Percentiles rank a stretch among this genome's conserved stretches.
phyloP scores from a whole-genome alignment of 2,329 filamentous ascomycete species.

The Nothophaeocryptopus gaeumannii region DNA sequence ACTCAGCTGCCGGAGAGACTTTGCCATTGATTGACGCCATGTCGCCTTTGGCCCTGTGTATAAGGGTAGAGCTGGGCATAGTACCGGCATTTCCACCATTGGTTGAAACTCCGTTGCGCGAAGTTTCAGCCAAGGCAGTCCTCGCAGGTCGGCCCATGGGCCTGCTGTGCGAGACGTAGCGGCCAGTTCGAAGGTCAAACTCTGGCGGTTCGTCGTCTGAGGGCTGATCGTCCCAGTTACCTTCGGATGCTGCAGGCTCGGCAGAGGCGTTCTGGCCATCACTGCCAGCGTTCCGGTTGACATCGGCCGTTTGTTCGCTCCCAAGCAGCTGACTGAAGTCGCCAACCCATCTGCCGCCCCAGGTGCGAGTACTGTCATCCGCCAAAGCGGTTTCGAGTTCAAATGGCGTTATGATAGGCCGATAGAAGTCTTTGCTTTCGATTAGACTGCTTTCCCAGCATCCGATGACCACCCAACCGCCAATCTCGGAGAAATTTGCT shows the following conservation, averaged over 20 bases:
- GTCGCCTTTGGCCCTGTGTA: slow-evolving; percentile 65
- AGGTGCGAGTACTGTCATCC: slow-evolving; percentile 71
- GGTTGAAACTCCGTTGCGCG: slow-evolving; percentile 69
- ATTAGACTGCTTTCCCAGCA: slow-evolving; percentile 97
- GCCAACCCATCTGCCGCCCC: slow-evolving; percentile 85
- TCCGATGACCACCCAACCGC: slow-evolving; percentile 94
- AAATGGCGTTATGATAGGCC: slow-evolving; percentile 90
- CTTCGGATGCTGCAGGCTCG: slow-evolving; percentile 34
- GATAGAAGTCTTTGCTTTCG: slow-evolving; percentile 84
- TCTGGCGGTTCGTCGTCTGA: slow-evolving; percentile 66
- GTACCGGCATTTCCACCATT: slow-evolving; percentile 68
- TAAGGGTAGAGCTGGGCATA: slow-evolving; percentile 50
- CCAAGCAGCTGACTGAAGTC: slow-evolving; percentile 72
- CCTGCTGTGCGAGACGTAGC: slow-evolving; percentile 73
- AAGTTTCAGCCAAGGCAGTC: slow-evolving; percentile 61
- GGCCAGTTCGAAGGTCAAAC: slow-evolving; percentile 86
- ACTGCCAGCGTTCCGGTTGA: slow-evolving; percentile 36
- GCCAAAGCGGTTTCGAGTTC: slow-evolving; percentile 78
- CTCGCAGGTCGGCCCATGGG: slow-evolving; percentile 56
- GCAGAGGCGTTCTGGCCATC: neutral
- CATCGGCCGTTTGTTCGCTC: slow-evolving; percentile 18
- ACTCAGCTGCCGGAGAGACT: slow-evolving; percentile 89
- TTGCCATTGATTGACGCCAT: slow-evolving; percentile 79
- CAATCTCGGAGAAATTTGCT: slow-evolving; percentile 92
- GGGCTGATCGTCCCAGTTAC: slow-evolving; percentile 67